These are phyloP conservation scores for Colletotrichum musae DNA, from an alignment of 2,329 filamentous ascomycete genomes.

Conservation along the genomic window DNA sequence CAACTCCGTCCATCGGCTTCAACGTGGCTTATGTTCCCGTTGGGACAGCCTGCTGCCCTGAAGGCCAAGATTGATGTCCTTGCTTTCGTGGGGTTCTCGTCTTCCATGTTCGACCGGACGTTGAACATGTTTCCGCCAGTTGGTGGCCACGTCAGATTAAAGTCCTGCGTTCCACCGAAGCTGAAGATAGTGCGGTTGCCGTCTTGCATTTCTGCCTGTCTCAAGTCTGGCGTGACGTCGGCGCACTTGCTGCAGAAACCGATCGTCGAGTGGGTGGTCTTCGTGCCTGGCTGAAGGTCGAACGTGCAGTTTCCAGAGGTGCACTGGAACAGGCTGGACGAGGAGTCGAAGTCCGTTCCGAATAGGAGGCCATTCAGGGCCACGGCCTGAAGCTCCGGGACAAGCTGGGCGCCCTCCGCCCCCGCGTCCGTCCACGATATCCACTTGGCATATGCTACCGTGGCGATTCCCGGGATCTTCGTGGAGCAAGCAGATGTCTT, in stretches of 20 bases:
- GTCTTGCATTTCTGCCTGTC: neutral
- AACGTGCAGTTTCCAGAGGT: neutral
- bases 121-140: too few species aligned
- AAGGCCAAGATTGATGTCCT: too few species aligned
- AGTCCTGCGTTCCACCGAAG: neutral
- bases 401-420: neutral
- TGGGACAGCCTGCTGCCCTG: too few species aligned
- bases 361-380: neutral
- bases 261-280: neutral
- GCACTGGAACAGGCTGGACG: neutral
- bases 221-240: neutral
- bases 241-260: neutral
- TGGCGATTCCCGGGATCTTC: too few species aligned
- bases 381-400: neutral
- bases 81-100: too few species aligned
- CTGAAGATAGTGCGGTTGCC: neutral
- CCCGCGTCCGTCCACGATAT: too few species aligned
- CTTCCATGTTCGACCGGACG: too few species aligned
- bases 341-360: neutral
- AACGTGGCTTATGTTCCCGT: too few species aligned
- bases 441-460: too few species aligned
- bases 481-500: too few species aligned
- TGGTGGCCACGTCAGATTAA: neutral
- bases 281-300: neutral
- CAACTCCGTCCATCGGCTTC: neutral